A percentile compares a stretch with the other conserved stretches of the same genome.
Conservation (phyloP, 768 basidiomycete species). For the Tricholoma sp. region DNA sequence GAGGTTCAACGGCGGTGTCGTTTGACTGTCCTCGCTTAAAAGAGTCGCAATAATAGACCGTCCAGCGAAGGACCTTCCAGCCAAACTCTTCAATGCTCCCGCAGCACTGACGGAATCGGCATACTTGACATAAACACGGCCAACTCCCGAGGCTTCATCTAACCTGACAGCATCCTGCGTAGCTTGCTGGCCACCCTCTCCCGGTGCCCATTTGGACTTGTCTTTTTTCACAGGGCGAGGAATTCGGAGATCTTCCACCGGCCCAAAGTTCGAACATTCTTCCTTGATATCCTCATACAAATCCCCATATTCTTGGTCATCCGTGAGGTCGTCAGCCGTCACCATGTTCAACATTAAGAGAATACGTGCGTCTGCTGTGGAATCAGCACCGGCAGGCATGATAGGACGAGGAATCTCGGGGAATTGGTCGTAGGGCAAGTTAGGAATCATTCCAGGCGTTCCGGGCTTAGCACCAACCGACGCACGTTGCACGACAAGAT, state of each 20-base stretch:
- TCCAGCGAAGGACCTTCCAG: slow-evolving; percentile 84
- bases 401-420: slow-evolving; percentile 84
- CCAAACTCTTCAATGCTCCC: slow-evolving; percentile 77
- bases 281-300: slow-evolving; percentile 92
- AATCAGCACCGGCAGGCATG: slow-evolving; percentile 73
- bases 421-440: slow-evolving; percentile 75
- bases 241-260: slow-evolving; percentile 80
- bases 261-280: slow-evolving; percentile 78
- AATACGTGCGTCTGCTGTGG: slow-evolving; percentile 64
- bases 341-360: slow-evolving; percentile 99
- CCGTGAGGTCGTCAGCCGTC: slow-evolving; percentile 81
- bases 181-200: slow-evolving; percentile 54
- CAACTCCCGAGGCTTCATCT: slow-evolving; percentile 91
- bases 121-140: slow-evolving; percentile 94
- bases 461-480: slow-evolving; percentile 87
- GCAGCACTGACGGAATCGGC: slow-evolving; percentile 53
- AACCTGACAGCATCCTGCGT: slow-evolving; percentile 62
- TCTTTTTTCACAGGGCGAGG: slow-evolving; percentile 87
- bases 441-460: slow-evolving; percentile 55
- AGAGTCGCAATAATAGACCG: slow-evolving; percentile 84
- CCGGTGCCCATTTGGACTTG: slow-evolving; percentile 69
- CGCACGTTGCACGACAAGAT: slow-evolving; percentile 93
- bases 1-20: slow-evolving; percentile 73
- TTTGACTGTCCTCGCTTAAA: slow-evolving; percentile 78
- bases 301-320: slow-evolving; percentile 92